Evolutionary conservation across 1,139 yeast genomes (phyloP), one percentile per base, ranked within the genome.

Genomic region (Taphrina communis): DNA sequence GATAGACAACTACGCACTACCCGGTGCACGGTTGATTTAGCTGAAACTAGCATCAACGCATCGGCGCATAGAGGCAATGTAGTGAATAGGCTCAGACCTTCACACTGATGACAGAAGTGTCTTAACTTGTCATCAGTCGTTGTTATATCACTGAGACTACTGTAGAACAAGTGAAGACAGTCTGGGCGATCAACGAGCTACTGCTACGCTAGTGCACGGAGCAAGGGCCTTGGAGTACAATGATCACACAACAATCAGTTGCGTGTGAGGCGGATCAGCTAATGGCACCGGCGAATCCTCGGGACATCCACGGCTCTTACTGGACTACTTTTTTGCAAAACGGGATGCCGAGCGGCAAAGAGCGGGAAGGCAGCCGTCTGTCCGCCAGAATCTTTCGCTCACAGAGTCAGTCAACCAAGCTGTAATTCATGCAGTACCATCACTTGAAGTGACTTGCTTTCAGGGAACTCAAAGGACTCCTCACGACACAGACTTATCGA

Each of bases 281-380:
- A 11, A 50, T 50, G 53, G 36, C 36, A 25, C 53, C 31, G 53
- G 53, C 3, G 21, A 11, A 50, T 21, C 36, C 31, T 50, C 53
- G 53, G 53, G 36, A 50, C 53, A 50, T 21, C 36, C 53, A 50
- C 53, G 53, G 53, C 36, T 2, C 31, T 11, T 11, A 36, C 36
- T 50, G 53, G 53, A 50, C 53, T 50, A 50, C 53, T 50, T 50
- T 50, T 50, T 44, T 50, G 53, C 31, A 50, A 50, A 50, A 50
- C n/a, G 8, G 36, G 53, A 50, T 21, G 36, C 36, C 53, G 36
- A 11, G 53, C 53, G 53, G 53, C 53, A 21, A 50, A 0, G 36
- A 9, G 36, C 53, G 53, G 53, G 53, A 50, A 25, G 36, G 6
- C 31, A 25, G 53, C 53, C 31, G 31, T 25, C 53, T 11, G 36